Conservation (phyloP, 148 eudicot species). For the Silene latifolia region DNA sequence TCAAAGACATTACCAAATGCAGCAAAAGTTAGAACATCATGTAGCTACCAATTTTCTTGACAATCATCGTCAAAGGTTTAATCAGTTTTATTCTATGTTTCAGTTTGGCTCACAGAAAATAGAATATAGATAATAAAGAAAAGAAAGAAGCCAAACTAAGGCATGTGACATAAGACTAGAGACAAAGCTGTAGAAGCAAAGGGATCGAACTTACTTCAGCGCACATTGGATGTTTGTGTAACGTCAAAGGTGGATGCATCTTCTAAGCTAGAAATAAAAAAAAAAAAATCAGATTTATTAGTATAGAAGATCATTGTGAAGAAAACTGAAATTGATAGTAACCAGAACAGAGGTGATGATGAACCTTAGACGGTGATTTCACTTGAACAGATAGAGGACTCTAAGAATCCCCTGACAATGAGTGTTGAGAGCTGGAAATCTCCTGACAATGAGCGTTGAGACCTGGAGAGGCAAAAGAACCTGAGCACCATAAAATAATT, state of each 20-base stretch:
- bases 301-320: not conserved
- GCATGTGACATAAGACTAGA: not conserved
- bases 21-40: no score
- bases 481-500: not conserved
- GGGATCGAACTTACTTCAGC: slow-evolving; percentile 65
- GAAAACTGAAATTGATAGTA: not conserved
- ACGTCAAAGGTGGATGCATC: slow-evolving; percentile 86
- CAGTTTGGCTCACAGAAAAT: no score
- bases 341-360: not conserved
- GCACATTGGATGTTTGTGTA: slow-evolving; percentile 86
- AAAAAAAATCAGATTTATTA: not conserved
- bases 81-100: no score
- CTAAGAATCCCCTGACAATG: not conserved
- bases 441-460: not conserved
- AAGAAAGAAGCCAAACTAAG: not conserved
- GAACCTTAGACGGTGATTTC: not conserved
- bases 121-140: no score
- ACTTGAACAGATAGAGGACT: not conserved
- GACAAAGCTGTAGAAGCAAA: not conserved
- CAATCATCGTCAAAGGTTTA: no score
- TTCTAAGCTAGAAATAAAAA: not conserved
- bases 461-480: not conserved
- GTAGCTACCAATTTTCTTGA: no score
- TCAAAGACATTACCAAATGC: no score
- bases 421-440: not conserved